phyloP scores from a whole-genome alignment of 1,139 yeast species.

The Yamadazyma mexicana region DNA sequence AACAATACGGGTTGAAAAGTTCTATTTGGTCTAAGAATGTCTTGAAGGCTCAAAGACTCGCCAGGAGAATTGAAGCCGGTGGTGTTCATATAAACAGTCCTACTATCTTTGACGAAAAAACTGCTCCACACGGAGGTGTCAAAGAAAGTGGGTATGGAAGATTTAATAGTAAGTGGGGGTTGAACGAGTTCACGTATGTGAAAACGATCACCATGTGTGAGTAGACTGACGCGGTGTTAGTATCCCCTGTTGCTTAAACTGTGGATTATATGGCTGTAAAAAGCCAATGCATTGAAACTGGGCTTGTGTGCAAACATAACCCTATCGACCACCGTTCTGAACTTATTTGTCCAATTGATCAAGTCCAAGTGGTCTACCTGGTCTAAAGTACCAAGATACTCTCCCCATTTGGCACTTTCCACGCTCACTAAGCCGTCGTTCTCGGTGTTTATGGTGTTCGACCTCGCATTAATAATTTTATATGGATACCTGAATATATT shows the following conservation, averaged over 20 bases:
- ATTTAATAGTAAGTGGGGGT: constrained; percentile 53
- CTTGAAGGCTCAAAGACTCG: constrained; percentile 36
- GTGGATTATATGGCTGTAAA: constrained; percentile 75
- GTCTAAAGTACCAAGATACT: constrained; percentile 72
- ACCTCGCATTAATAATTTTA: constrained; percentile 47
- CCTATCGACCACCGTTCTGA: constrained; percentile 38
- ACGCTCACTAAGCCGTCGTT: constrained; percentile 90
- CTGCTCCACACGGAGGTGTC: constrained; percentile 58
- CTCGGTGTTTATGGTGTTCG: constrained; percentile 23
- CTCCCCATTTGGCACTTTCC: constrained; percentile 79
- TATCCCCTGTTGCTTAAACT: constrained; percentile 65
- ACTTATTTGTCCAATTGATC: constrained; percentile 75
- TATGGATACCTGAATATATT: constrained; percentile 65
- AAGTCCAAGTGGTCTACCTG: constrained; percentile 84
- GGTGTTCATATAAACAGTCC: constrained; percentile 53
- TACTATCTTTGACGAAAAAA: constrained; percentile 50
- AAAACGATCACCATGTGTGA: constrained; percentile 33
- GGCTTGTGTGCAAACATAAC: constrained; percentile 35
- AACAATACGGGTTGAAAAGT: constrained; percentile 49
- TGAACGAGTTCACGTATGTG: constrained; percentile 41
- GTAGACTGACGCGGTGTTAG: neutral
- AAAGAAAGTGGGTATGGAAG: constrained; percentile 53
- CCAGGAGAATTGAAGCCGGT: constrained; percentile 41
- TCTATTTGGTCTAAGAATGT: constrained; percentile 55
- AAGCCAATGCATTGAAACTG: constrained; percentile 67